phyloP scores from a whole-genome alignment of 2,329 filamentous ascomycete genomes.

The Aotearoamyces nothofagi region DNA sequence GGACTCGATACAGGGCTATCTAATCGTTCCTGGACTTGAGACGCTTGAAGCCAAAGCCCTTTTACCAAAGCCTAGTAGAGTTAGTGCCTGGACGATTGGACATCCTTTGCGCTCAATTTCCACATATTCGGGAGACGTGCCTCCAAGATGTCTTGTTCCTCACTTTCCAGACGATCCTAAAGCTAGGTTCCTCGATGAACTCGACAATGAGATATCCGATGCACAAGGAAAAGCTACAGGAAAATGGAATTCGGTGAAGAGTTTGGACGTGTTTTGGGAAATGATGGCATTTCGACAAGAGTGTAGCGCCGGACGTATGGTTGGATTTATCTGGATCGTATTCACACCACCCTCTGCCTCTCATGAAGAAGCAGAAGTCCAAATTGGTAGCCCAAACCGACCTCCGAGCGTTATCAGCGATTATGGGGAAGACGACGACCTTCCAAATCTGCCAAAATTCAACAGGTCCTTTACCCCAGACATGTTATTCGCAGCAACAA shows the following conservation, averaged over 20 bases:
- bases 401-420: not conserved
- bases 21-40: constrained; percentile 80
- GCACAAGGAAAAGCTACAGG: constrained; percentile 39
- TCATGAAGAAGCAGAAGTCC: constrained; percentile 4
- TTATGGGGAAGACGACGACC: not conserved
- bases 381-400: not conserved
- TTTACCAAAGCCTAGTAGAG: constrained; percentile 34
- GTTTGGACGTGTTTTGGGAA: constrained; percentile 92
- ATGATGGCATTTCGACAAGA: constrained; percentile 96
- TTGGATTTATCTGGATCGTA: constrained; percentile 90
- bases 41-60: constrained; percentile 66
- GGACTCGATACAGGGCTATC: constrained; percentile 52
- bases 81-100: constrained; percentile 47
- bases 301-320: constrained; percentile 80
- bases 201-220: constrained; percentile 67
- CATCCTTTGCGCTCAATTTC: constrained; percentile 53
- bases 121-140: constrained; percentile 49
- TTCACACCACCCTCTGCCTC: constrained; percentile 41
- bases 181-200: constrained; percentile 70
- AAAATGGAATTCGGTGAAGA: constrained; percentile 70
- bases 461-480: not conserved
- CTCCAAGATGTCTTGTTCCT: constrained; percentile 73
- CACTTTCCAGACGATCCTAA: constrained; percentile 94
- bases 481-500: not conserved
- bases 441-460: not conserved